phyloP scores from a whole-genome alignment of 352 stramenopile species.

The Globisporangium viniferum region DNA sequence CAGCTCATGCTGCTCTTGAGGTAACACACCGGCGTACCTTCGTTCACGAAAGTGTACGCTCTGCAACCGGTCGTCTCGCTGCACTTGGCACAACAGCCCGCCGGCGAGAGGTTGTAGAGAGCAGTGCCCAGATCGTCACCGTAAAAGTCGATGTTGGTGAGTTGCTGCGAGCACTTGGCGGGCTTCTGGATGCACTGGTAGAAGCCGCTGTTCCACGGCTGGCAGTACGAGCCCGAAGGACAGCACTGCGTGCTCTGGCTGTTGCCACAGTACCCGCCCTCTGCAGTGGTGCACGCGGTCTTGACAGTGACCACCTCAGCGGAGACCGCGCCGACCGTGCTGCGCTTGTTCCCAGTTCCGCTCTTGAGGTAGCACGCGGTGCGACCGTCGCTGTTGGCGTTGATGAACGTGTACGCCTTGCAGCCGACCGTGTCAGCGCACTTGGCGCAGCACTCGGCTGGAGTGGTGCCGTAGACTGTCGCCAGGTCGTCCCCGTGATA shows the following conservation, averaged over 20 bases:
- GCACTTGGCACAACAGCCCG: constrained; percentile 27
- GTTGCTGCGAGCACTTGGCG: constrained; percentile 12
- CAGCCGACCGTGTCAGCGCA: constrained; percentile 41
- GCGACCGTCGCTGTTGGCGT: constrained; percentile 16
- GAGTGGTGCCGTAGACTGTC: constrained; percentile 1
- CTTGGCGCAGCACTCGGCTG: constrained; percentile 32
- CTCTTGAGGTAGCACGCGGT: constrained; percentile 18
- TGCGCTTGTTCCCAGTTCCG: neutral
- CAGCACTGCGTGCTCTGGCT: constrained; percentile 22
- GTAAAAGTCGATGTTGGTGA: constrained; percentile 16
- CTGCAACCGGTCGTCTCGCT: constrained; percentile 21
- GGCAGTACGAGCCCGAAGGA: constrained; percentile 34
- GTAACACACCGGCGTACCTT: constrained; percentile 26
- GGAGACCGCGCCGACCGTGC: neutral
- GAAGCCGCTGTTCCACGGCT: constrained; percentile 26
- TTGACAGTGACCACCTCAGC: neutral
- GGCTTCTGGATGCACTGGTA: constrained; percentile 22
- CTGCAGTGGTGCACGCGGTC: constrained; percentile 1
- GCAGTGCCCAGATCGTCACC: constrained; percentile 22
- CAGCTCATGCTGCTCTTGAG: constrained; percentile 22
- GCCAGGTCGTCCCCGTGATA: constrained; percentile 4
- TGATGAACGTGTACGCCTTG: constrained; percentile 56
- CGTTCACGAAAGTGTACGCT: constrained; percentile 37
- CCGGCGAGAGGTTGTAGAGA: constrained; percentile 21
- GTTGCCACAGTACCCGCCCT: constrained; percentile 26